Evolutionary conservation across 345 rosid genomes (phyloP).

Genomic region (Salix brachista): DNA sequence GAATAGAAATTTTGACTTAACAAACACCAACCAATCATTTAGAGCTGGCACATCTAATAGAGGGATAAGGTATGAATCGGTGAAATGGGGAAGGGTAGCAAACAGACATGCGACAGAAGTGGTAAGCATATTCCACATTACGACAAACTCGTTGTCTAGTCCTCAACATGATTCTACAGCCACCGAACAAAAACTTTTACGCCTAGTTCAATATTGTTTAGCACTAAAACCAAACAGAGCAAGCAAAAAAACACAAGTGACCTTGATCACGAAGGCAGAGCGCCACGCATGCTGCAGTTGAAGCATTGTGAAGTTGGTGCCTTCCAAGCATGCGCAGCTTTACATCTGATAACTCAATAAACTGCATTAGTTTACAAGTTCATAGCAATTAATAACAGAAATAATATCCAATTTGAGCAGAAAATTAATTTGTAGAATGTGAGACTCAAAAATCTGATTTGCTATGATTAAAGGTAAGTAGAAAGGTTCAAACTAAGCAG

Average conservation of each 20-base stretch:
- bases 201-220: not conserved
- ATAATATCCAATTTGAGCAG: not conserved
- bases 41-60: not conserved
- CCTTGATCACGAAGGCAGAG: slow-evolving; percentile 77
- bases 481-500: not conserved
- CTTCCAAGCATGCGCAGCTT: slow-evolving; percentile 67
- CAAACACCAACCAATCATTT: not conserved
- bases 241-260: slow-evolving; percentile 13
- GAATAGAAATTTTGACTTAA: not conserved
- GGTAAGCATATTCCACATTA: not conserved
- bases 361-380: slow-evolving; percentile 35
- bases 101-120: not conserved
- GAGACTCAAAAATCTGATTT: no score
- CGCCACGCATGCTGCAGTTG: slow-evolving; percentile 63
- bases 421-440: not conserved
- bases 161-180: not conserved
- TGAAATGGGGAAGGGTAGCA: no score
- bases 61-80: not conserved
- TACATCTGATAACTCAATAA: slow-evolving; percentile 51
- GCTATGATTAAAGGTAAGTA: not conserved
- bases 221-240: not conserved
- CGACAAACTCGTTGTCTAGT: not conserved
- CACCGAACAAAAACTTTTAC: not conserved
- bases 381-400: not conserved
- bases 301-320: slow-evolving; percentile 91